Base-by-base conservation (phyloP, 106 monocot species). In the Alisma plantagoaquatica region DNA sequence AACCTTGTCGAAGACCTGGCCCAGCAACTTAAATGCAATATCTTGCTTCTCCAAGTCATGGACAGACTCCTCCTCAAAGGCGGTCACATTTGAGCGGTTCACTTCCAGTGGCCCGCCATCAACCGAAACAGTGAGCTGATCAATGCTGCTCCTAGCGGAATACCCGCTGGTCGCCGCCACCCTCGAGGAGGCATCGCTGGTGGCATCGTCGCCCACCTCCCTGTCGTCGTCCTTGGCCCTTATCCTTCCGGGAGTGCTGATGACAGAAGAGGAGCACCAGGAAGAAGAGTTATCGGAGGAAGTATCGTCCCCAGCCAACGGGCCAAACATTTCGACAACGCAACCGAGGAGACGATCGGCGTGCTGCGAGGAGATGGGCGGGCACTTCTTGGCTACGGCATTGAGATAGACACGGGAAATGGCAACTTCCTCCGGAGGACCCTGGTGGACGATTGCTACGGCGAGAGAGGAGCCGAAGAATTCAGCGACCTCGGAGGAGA, bases 11-110 rank as follows among this genome's bases (percentile, higher is more conserved):
- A 86, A n/a, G 27, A 82, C 24, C 30, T 89, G 73, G 18, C 42
- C 56, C 3, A 98, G 72, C 68, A 98, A 49, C 58, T 84, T 79
- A 51, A 90, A 90, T 1, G 76, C 84, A 25, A 77, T 82, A 60
- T 81, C 90, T 68, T 74, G 73, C 70, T 56, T 85, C 53, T 90
- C 84, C 71, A 98, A 61, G 17, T 53, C 62, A 26, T 84, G 81
- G 11, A 85, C 51, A 1, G 70, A 51, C 72, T 98, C 98, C 27
- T 81, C 81, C 53, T 89, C 76, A 42, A 86, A 82, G 21, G 42
- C 57, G 46, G 42, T 21, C 19, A 35, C 74, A 18, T 57, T 64
- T n/a, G n/a, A n/a, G 46, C 55, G 77, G 67, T 50, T 60, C 43
- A 43, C 70, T 17, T 31, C 63, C 2, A 44, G 29, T 26, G 30